Percentiles rank a stretch among this genome's conserved stretches.
Conservation (phyloP, 2,329 filamentous ascomycete species). For the Phialophora expanda region DNA sequence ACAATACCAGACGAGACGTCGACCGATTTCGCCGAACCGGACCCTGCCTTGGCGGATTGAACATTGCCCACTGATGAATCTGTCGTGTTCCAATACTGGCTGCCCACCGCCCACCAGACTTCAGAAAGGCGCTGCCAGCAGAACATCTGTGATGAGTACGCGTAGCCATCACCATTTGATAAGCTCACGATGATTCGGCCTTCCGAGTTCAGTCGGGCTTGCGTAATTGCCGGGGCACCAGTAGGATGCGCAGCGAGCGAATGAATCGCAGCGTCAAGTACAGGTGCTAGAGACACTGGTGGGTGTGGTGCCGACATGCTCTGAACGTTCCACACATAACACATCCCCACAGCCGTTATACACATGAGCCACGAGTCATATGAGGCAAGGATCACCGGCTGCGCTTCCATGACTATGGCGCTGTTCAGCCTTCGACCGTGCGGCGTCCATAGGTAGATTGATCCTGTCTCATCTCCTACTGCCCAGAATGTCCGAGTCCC, state of each 20-base stretch:
- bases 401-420: constrained; percentile 83
- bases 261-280: constrained; percentile 83
- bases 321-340: constrained; percentile 91
- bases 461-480: constrained; percentile 90
- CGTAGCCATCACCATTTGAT: constrained; percentile 92
- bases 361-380: constrained; percentile 87
- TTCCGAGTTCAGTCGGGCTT: constrained; percentile 85
- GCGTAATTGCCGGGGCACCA: constrained; percentile 81
- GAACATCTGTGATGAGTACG: constrained; percentile 83
- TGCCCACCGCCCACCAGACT: constrained; percentile 96
- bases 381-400: constrained; percentile 91
- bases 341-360: constrained; percentile 85
- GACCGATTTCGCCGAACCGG: constrained; percentile 58
- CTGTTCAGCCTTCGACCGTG: constrained; percentile 85
- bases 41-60: constrained; percentile 65
- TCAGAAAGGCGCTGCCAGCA: constrained; percentile 96
- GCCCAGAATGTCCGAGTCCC: constrained; percentile 92
- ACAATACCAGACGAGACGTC: constrained; percentile 89
- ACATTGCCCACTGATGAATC: constrained; percentile 85
- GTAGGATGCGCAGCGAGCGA: constrained; percentile 79
- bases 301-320: constrained; percentile 84
- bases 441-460: constrained; percentile 87
- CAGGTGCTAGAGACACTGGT: constrained; percentile 83
- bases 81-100: constrained; percentile 98
- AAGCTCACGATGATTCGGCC: constrained; percentile 88